These are phyloP conservation scores for Moesziomyces sp. DNA, from an alignment of 1,284 basidiomycete genomes.

Conservation along the genomic window DNA sequence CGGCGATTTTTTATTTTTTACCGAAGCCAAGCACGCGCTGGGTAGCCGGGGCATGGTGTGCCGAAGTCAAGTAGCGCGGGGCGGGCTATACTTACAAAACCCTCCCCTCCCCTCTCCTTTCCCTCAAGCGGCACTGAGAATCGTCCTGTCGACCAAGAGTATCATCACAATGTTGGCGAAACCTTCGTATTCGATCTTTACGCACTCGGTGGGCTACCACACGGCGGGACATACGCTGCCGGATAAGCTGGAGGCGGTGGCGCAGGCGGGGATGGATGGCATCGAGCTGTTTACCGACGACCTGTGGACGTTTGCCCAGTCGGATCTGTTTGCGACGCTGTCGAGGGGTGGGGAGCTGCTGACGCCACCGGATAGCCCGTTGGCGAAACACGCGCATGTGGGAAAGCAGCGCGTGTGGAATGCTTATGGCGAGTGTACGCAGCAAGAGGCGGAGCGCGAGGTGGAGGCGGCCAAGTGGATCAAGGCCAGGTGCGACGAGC, in stretches of 20 bases:
- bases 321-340: slow-evolving; percentile 1
- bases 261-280: slow-evolving; percentile 6
- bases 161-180: not conserved
- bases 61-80: too few relatives aligned
- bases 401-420: slow-evolving; percentile 8
- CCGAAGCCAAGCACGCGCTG: too few relatives aligned
- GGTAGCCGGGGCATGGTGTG: too few relatives aligned
- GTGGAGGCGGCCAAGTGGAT: slow-evolving; percentile 59
- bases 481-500: slow-evolving; percentile 26
- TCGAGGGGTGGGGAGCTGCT: not conserved
- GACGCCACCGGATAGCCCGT: slow-evolving; percentile 20
- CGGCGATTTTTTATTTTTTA: too few relatives aligned
- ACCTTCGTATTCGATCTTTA: slow-evolving; percentile 30
- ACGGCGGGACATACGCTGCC: slow-evolving; percentile 17
- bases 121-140: not conserved
- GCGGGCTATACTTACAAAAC: not conserved
- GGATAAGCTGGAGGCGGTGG: slow-evolving; percentile 20
- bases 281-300: slow-evolving; percentile 45
- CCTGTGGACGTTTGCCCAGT: slow-evolving; percentile 13
- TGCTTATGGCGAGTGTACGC: slow-evolving; percentile 33
- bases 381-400: slow-evolving; percentile 1
- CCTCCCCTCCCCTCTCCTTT: not conserved
- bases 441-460: slow-evolving; percentile 13
- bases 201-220: slow-evolving; percentile 29
- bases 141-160: too few relatives aligned